These are phyloP conservation scores for Moricandia moricandioides DNA, from an alignment of 345 rosid genomes.

Conservation along the genomic window DNA sequence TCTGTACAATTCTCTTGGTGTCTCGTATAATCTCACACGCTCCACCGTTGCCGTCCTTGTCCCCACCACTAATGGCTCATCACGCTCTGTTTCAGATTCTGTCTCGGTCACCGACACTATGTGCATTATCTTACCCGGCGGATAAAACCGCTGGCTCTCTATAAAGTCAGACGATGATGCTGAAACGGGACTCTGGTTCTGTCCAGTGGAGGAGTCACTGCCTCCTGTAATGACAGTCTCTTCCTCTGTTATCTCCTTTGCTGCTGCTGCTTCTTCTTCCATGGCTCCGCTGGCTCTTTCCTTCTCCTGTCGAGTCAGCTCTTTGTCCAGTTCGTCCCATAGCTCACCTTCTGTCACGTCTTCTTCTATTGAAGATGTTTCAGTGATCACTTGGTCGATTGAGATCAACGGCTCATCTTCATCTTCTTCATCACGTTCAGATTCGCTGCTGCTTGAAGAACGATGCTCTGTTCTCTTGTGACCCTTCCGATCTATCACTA, in stretches of 20 bases:
- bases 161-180: conserved; percentile 42
- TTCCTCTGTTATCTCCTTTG: conserved; percentile 69
- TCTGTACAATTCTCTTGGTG: conserved; percentile 84
- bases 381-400: conserved; percentile 33
- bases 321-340: conserved; percentile 87
- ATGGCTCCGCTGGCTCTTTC: conserved; percentile 52
- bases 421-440: conserved; percentile 63
- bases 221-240: conserved; percentile 44
- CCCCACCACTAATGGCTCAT: conserved; percentile 17
- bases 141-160: conserved; percentile 74
- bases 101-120: conserved; percentile 50
- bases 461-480: conserved; percentile 38
- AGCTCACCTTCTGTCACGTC: conserved; percentile 67
- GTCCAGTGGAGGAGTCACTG: conserved; percentile 36
- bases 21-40: conserved; percentile 60
- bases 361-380: conserved; percentile 45
- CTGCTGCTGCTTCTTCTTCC: conserved; percentile 81
- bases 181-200: conserved; percentile 36
- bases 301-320: conserved; percentile 64
- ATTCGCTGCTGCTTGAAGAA: conserved; percentile 46
- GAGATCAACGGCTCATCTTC: conserved; percentile 73
- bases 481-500: conserved; percentile 27
- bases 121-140: conserved; percentile 88
- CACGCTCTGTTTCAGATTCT: conserved; percentile 34
- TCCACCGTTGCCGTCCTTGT: conserved; percentile 29